Base-by-base conservation (phyloP, 306 rosid species). In the Cucurbita argyrosperma region DNA sequence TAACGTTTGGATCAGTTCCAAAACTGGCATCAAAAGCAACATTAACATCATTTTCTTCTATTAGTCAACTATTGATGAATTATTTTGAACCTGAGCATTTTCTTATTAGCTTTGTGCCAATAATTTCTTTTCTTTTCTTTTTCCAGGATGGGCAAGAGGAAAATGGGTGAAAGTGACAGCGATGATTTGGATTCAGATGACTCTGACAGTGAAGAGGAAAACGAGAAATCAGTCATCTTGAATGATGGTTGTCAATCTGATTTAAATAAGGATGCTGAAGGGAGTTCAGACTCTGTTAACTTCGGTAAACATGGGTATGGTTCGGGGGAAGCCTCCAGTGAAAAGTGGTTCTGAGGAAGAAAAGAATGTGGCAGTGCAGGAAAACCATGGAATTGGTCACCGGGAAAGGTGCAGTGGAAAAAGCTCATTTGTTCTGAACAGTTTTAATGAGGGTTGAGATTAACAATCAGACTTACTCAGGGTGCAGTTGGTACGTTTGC, bases 121-220 rank as follows among this genome's bases (percentile, higher is more conserved):
- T 30, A 16, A 30, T 30, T 30, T 30, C 35, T 30, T 13, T 50
- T 50, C 4, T 70, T 70, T 70, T 70, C 16, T 51, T 81, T 30
- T 77, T 51, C 65, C 77, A 95, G 99, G 99, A 88, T 85, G 97
- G 97, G 97, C 52, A 91, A 90, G 89, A 87, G 86, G 62, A 81
- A 78, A 77, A 3, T 87, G 79, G 87, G 84, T 74, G 91, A 78
- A 81, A 87, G 86, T 80, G 98, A 89, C 46, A 83, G 85, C 45
- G 99, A 89, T 37, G 80, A 83, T 80, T 79, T 90, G 1, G 94
- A 89, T 80, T 79, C 91, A 0, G 94, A 89, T 65, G 90, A 76
- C 6, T 15, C 82, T 39, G 87, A 76, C 23, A 65, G 57, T 21
- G 88, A 84, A 65, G 85, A 68, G 66, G 86, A 76, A 77, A 75